Evolutionary conservation across 164 flowering plant species (phyloP), one percentile per base, ranked within the genome.

Genomic region (Vitis vinifera): DNA sequence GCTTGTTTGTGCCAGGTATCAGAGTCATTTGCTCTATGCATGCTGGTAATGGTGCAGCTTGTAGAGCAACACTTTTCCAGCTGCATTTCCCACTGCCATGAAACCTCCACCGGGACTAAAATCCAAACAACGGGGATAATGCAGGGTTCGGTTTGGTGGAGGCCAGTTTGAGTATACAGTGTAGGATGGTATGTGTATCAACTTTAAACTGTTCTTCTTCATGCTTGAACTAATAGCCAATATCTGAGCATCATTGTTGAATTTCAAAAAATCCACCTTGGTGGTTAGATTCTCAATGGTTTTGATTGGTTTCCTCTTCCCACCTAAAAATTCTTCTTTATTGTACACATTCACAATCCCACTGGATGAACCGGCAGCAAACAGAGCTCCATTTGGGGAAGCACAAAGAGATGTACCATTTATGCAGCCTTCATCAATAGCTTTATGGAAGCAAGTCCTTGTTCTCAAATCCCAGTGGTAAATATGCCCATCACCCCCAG

Each of bases 381-480:
- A 88, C 63, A 89, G 55, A 59, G 72, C 67, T 48, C 93, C 94
- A 57, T 70, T 72, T 1, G 89, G 91, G 0, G 97, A 86, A 16
- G 91, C 84, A 66, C 89, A 85, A 51, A 95, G 87, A 69, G 92
- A 68, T 5, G 94, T 78, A 31, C 94, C 87, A 16, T 61, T 84
- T 23, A 89, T 68, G 75, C 96, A 91, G 62, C 98, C 99, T 61
- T 93, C 96, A 77, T 95, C 99, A 47, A 84, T 84, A 31, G 79
- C 93, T 78, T 88, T 92, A 58, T 91, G 92, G 71, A 94, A 78
- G 73, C 99, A 94, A 23, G 83, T 68, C 72, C 88, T 79, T 48
- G 88, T 92, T 73, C 99, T 86, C 75, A 94, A 65, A 71, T 94
- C 99, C 99, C 97, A 94, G 56, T 91, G 97, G 69, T 94, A 94